Percentiles rank a stretch among this genome's conserved stretches.
Conservation (phyloP, 805 yeast species). For the Candida multigemmis region DNA sequence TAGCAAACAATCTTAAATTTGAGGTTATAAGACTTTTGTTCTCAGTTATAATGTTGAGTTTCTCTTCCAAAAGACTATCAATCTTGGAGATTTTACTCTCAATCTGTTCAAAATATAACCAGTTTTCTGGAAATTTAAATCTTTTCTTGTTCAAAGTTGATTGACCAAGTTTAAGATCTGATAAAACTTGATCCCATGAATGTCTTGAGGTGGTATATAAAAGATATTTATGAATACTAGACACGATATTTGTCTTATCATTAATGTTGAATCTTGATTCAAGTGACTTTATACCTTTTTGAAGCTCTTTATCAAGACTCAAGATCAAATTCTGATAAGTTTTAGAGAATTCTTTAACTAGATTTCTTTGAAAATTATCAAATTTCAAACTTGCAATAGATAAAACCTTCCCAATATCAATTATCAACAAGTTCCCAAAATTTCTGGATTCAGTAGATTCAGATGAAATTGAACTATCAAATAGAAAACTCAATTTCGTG, state of each 20-base stretch:
- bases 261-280: slow-evolving; percentile 28
- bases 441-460: too few species aligned
- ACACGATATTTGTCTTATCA: slow-evolving; percentile 25
- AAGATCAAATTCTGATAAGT: slow-evolving; percentile 21
- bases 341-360: slow-evolving; percentile 31
- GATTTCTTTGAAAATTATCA: slow-evolving; percentile 47
- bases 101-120: slow-evolving; percentile 59
- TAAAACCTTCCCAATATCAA: slow-evolving; percentile 48
- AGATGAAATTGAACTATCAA: slow-evolving; percentile 41
- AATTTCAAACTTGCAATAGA: slow-evolving; percentile 42
- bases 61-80: slow-evolving; percentile 22
- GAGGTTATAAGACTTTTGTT: slow-evolving; percentile 34
- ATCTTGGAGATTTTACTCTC: slow-evolving; percentile 39
- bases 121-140: slow-evolving; percentile 38
- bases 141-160: slow-evolving; percentile 31
- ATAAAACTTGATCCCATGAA: slow-evolving; percentile 9
- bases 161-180: slow-evolving; percentile 19
- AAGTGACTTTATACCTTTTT: slow-evolving; percentile 15
- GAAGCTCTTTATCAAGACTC: slow-evolving; percentile 19
- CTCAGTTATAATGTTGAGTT: slow-evolving; percentile 27
- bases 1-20: slow-evolving; percentile 31
- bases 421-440: slow-evolving; percentile 28
- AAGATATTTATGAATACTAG: slow-evolving; percentile 21
- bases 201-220: slow-evolving; percentile 3
- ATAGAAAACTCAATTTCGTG: slow-evolving; percentile 29